Base-by-base conservation (phyloP, 768 basidiomycete species). In the Lactifluus subvellereus region DNA sequence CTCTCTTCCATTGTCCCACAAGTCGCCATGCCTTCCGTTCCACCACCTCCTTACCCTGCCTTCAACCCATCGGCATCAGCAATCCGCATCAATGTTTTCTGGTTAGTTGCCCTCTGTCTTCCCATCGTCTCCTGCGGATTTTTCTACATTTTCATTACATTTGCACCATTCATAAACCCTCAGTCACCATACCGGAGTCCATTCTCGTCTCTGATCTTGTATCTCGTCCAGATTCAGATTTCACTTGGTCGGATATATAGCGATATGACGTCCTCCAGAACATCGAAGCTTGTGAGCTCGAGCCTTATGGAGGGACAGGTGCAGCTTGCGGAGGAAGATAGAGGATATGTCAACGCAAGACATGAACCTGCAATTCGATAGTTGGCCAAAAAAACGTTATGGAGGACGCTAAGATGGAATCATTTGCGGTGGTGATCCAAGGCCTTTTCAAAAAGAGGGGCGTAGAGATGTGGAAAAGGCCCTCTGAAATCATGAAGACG, bases 111-210 rank as follows among this genome's bases (percentile, higher is more conserved):
- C 27, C 27, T 27, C 27, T 27, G 27, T 27, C 3, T 59, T 8
- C 58, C 60, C 14, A 60, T 68, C 8, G 22, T 33, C 18, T 9
- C 47, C 16, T 64, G 61, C 14, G 57, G 48, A 2, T 6, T 55
- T 2, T 14, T 64, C 33, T 70, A 69, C 54, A 14, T 67, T 45
- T 56, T 59, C 53, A 58, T 22, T 18, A 45, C 53, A 11, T 13
- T 63, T 45, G 32, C 62, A 27, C 27, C 27, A 27, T 27, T 27
- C 27, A 27, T 27, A 3, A 27, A 27, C 27, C 27, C 27, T 2
- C 52, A 60, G 10, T 55, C 58, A 10, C 62, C 62, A 14, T 59
- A 64, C 22, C 62, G 59, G n/a, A 54, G 6, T 1, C 48, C 62
- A 14, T 45, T 55, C 37, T 59, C 62, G 11, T 48, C 53, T 2